Conservation (phyloP, 371 early-diverging fungal species). For the Circinella minor region DNA sequence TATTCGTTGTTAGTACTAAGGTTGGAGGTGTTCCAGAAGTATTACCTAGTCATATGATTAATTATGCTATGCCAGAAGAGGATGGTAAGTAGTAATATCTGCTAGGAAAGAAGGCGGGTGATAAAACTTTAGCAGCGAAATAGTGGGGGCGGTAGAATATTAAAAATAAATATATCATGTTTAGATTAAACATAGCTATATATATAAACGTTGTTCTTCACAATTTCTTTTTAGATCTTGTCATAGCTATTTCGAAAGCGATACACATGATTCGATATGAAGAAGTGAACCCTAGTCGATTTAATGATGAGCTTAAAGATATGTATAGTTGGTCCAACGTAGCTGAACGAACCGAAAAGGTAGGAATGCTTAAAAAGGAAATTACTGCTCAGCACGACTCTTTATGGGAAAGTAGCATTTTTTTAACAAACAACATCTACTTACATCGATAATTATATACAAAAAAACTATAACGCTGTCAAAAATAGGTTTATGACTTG, state of each 20-base stretch:
- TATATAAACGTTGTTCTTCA: background rate
- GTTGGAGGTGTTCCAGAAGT: constrained; percentile 99
- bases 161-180: background rate
- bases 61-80: constrained; percentile 91
- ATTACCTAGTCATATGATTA: constrained; percentile 94
- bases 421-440: too few relatives aligned
- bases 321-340: constrained; percentile 98
- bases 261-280: constrained; percentile 72
- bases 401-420: constrained; percentile 5
- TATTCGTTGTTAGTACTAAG: constrained; percentile 96
- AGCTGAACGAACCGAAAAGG: constrained; percentile 90
- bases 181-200: background rate
- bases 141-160: background rate
- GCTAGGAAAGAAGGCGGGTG: background rate
- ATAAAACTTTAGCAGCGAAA: background rate
- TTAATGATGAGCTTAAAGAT: constrained; percentile 84
- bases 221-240: constrained; percentile 60
- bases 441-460: too few relatives aligned
- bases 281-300: constrained; percentile 71
- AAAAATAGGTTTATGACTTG: constrained; percentile 67
- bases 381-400: constrained; percentile 6
- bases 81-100: constrained; percentile 63
- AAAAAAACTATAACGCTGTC: background rate
- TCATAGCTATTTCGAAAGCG: constrained; percentile 75
- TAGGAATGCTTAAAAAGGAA: constrained; percentile 16